Evolutionary conservation across 306 rosid species (phyloP).

Genomic region (Albizia julibrissin): DNA sequence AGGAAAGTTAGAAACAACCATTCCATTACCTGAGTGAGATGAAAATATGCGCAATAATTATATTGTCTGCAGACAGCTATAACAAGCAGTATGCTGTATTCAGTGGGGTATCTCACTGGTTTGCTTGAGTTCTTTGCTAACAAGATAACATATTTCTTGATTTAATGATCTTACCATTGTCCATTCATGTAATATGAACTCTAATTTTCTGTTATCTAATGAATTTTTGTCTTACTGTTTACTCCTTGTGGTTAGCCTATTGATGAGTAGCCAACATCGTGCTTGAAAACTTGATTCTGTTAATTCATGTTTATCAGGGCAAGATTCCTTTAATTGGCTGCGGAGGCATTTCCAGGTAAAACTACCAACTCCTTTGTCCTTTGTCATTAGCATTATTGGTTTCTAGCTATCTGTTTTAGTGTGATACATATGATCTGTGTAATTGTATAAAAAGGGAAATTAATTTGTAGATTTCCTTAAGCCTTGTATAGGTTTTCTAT

Average conservation of each 20-base stretch:
- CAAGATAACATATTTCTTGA: neutral
- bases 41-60: constrained; percentile 4
- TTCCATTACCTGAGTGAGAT: neutral
- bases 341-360: constrained; percentile 88
- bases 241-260: neutral
- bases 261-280: neutral
- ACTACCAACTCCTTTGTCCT: neutral
- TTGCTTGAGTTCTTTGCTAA: constrained; percentile 1
- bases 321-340: constrained; percentile 86
- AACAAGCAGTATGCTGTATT: neutral
- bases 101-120: constrained; percentile 11
- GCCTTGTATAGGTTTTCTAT: constrained; percentile 7
- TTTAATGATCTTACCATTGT: neutral
- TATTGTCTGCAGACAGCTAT: neutral
- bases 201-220: neutral
- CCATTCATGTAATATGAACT: neutral
- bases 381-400: constrained; percentile 10
- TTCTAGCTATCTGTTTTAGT: constrained; percentile 24
- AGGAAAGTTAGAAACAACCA: neutral
- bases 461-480: constrained; percentile 21
- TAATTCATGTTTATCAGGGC: constrained; percentile 60
- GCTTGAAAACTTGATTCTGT: constrained; percentile 28
- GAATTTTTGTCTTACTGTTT: neutral
- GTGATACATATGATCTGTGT: neutral
- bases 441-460: neutral